Percentiles rank a stretch among this genome's conserved stretches.
These are phyloP conservation scores for Oemleria cerasiformis DNA, from an alignment of 306 rosid genomes.

Conservation along the genomic window DNA sequence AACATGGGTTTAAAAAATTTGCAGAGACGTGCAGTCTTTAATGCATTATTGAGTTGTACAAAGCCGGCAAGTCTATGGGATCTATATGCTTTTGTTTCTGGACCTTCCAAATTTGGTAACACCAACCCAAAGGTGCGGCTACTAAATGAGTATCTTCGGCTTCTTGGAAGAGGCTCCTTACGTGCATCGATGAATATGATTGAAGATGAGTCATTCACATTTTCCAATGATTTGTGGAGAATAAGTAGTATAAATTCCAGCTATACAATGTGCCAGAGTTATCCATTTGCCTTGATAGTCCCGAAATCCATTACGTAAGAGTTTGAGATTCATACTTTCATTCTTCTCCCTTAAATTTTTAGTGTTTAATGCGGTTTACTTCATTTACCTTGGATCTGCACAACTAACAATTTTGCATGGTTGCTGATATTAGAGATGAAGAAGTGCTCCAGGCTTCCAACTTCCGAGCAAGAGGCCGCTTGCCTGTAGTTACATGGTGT, in stretches of 20 bases:
- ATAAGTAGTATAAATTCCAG: conserved; percentile 70
- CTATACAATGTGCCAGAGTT: conserved; percentile 74
- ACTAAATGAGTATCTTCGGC: conserved; percentile 87
- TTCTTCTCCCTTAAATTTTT: conserved; percentile 11
- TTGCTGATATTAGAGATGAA: conserved; percentile 67
- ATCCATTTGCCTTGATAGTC: conserved; percentile 92
- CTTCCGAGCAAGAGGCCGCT: conserved; percentile 84
- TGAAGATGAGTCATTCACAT: conserved; percentile 71
- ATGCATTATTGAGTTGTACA: conserved; percentile 57
- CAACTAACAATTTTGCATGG: conserved; percentile 18
- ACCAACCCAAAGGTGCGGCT: conserved; percentile 75
- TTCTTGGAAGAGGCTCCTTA: conserved; percentile 62
- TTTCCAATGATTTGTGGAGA: conserved; percentile 85
- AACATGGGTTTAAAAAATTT: conserved; percentile 25
- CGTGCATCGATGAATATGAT: conserved; percentile 57
- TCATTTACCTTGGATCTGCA: conserved; percentile 17
- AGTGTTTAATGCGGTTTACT: conserved; percentile 21
- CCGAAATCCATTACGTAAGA: conserved; percentile 73
- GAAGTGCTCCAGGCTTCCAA: conserved; percentile 79
- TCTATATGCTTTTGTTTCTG: conserved; percentile 73
- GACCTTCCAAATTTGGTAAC: conserved; percentile 69
- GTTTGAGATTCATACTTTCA: conserved; percentile 26
- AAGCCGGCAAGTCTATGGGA: conserved; percentile 77
- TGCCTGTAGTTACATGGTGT: conserved; percentile 97
- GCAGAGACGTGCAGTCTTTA: conserved; percentile 72